phyloP scores from a whole-genome alignment of 2,329 filamentous ascomycete genomes.

The Fusarium torulosum region DNA sequence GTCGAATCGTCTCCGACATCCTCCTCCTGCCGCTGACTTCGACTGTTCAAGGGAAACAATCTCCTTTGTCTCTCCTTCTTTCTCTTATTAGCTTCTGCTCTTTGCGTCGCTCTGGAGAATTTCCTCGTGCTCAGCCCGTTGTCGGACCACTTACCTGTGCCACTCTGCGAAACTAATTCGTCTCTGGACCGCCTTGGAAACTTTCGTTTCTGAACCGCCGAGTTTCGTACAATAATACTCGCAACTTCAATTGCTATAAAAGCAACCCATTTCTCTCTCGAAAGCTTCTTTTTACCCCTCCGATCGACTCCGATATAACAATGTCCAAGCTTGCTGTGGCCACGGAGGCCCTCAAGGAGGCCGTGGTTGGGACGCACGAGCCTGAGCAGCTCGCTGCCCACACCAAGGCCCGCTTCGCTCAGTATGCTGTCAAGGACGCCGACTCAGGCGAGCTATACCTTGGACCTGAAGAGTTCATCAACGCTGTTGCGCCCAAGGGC shows the following conservation, averaged over 20 bases:
- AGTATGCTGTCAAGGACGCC: slow-evolving; percentile 80
- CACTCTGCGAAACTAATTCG: slow-evolving; percentile 24
- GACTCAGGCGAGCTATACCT: slow-evolving; percentile 83
- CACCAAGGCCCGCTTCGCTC: slow-evolving; percentile 80
- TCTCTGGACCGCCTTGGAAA: slow-evolving; percentile 12
- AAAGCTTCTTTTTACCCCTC: slow-evolving; percentile 25
- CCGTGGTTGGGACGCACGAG: slow-evolving; percentile 74
- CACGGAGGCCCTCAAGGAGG: slow-evolving; percentile 82
- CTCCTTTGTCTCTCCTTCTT: slow-evolving; percentile 19
- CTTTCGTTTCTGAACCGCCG: slow-evolving; percentile 17
- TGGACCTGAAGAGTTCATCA: slow-evolving; percentile 87
- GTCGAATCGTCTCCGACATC: slow-evolving; percentile 30
- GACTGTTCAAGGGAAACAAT: slow-evolving; percentile 30
- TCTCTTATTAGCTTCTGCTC: slow-evolving; percentile 21
- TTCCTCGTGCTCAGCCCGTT: slow-evolving; percentile 31
- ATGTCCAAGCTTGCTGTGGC: slow-evolving; percentile 62
- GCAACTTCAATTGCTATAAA: slow-evolving; percentile 40
- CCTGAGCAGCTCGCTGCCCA: slow-evolving; percentile 76
- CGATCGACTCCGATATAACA: slow-evolving; percentile 43
- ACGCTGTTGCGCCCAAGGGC: slow-evolving; percentile 85
- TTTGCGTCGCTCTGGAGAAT: slow-evolving; percentile 28
- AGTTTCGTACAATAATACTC: slow-evolving; percentile 25
- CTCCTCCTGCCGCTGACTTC: slow-evolving; percentile 29
- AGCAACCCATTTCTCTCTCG: slow-evolving; percentile 19
- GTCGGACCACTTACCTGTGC: slow-evolving; percentile 37